phyloP scores from a whole-genome alignment of 345 rosid genomes.

The Populus euphratica region DNA sequence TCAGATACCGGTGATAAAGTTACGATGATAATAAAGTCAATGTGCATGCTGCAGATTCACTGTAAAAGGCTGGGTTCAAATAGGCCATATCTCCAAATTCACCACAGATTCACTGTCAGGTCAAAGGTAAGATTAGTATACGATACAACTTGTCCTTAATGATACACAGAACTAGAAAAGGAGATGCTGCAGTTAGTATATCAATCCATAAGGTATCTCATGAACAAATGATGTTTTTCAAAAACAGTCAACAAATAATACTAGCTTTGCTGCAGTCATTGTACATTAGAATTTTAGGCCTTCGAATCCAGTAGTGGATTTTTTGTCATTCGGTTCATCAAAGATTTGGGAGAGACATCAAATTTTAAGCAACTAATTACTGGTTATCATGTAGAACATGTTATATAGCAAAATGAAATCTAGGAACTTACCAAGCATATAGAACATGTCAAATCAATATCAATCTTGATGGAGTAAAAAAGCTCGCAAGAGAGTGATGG shows the following conservation, averaged over 20 bases:
- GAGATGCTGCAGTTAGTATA: neutral
- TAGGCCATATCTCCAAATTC: neutral
- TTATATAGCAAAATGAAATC: neutral
- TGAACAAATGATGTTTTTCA: neutral
- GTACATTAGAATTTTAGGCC: neutral
- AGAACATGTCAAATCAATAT: constrained; percentile 83
- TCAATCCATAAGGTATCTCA: neutral
- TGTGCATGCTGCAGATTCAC: neutral
- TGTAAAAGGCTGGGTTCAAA: neutral
- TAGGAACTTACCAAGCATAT: constrained; percentile 79
- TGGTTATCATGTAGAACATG: neutral
- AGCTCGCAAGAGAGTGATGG: constrained; percentile 78
- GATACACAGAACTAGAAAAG: neutral
- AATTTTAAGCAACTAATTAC: neutral
- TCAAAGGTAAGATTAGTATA: neutral
- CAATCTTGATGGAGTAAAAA: constrained; percentile 73
- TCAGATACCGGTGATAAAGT: neutral
- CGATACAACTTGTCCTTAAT: neutral
- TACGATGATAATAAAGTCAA: neutral
- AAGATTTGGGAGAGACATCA: neutral
- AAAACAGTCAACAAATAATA: neutral
- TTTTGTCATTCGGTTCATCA: neutral
- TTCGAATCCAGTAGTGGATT: neutral
- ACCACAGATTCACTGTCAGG: neutral
- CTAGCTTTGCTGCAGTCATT: neutral